Base-by-base conservation (phyloP, 2,329 filamentous ascomycete species). In the Pseudogymnoascus sp. region DNA sequence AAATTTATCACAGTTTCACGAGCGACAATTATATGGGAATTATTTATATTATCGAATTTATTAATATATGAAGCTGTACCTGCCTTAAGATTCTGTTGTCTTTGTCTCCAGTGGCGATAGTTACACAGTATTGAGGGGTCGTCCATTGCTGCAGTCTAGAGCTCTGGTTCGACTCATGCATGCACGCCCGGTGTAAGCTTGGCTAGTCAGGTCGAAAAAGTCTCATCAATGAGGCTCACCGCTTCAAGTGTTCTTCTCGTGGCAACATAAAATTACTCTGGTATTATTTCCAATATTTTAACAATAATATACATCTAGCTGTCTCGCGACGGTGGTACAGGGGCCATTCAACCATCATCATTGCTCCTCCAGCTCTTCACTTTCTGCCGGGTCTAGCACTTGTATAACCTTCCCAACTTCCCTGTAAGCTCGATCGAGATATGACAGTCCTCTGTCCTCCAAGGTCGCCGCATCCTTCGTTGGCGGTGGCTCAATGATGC, bases 401-500 rank as follows among this genome's bases (percentile, higher is more conserved):
- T 63, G 38, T 61, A 63, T 61, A 38, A 58, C 37, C 23, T 41
- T 31, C 4, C 63, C 63, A 14, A 60, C 43, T 14, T 31, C 43
- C 33, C 63, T 62, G n/a, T 62, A 64, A 12, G 61, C 35, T 31
- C 63, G 8, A 40, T 64, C 63, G 2, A 63, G 35, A 18, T 64
- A 64, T 16, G 49, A 59, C 7, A 64, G 14, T 2, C 61, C 60
- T 18, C 37, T 59, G 12, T 38, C 38, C 11, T 64, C 62, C 18
- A 45, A n/a, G 6, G 25, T 18, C 3, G 28, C 61, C n/a, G 33
- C 21, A 18, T 49, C 37, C 60, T 63, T 49, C 3, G 28, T 28
- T 37, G 38, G 49, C 21, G 62, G 49, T 4, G 63, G 59, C 37
- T 64, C 62, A 33, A 66, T 52, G 55, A 71, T 64, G 3, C 62